Evolutionary conservation across 805 yeast species (phyloP).

Genomic region (Kodamaea kaohsiungensis): DNA sequence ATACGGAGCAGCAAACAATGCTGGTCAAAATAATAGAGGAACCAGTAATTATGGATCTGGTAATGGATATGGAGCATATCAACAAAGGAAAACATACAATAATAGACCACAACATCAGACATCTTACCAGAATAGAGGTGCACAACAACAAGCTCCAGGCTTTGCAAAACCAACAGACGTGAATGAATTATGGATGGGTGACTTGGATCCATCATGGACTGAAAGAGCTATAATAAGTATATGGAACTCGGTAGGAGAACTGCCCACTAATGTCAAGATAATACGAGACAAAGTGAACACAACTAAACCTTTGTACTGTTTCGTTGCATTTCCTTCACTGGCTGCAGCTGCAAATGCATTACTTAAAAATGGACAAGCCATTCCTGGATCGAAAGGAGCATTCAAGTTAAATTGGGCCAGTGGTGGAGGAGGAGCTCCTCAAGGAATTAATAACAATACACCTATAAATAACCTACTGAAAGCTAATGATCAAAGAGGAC

Average conservation of each 20-base stretch:
- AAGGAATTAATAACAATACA: not conserved
- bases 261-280: conserved; percentile 58
- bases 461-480: not conserved
- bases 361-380: conserved; percentile 62
- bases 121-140: not conserved
- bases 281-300: conserved; percentile 64
- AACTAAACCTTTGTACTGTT: conserved; percentile 58
- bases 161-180: conserved; percentile 2
- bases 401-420: conserved; percentile 84
- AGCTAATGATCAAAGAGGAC: not conserved
- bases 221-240: conserved; percentile 64
- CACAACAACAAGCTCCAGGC: not conserved
- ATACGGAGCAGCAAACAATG: not conserved
- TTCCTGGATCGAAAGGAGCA: conserved; percentile 63
- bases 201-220: conserved; percentile 81
- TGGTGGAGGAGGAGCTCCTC: conserved; percentile 36
- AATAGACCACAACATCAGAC: not conserved
- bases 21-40: not conserved
- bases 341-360: conserved; percentile 68
- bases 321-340: conserved; percentile 67
- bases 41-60: not conserved
- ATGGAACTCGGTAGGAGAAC: conserved; percentile 73
- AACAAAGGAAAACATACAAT: not conserved
- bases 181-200: conserved; percentile 80
- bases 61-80: not conserved